Base-by-base conservation (phyloP, 768 basidiomycete species). In the Rhodocollybia butyracea region DNA sequence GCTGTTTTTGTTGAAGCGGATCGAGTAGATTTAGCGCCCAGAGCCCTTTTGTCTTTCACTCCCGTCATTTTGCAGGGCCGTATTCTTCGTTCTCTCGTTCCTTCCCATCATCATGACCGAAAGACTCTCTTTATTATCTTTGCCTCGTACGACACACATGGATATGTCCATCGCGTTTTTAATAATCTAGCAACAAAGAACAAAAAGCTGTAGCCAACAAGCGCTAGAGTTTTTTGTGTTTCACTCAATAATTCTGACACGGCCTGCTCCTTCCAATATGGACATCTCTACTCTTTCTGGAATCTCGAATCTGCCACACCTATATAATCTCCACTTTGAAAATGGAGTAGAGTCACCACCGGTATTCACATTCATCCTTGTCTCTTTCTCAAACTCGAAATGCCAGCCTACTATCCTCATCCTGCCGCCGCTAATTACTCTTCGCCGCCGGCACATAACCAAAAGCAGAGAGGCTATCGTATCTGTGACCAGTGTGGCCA, bases 361-460 rank as follows among this genome's bases (percentile, higher is more conserved):
- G 21, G 27, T 46, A 46, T 22, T 15, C 45, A 15, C 36, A 26
- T 39, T 51, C 88, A 91, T 22, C 19, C 11, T 38, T 30, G n/a
- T 47, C 1, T 27, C 26, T 29, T 5, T 22, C 30, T 30, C 30
- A 15, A 34, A 50, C 40, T 13, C 10, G 30, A 31, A 29, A 58
- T 58, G 57, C 43, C 83, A 64, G 48, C 48, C 31, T 78, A 76
- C 71, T 86, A 86, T 76, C 60, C 81, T 38, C 83, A 82, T 54
- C 88, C 88, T 56, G 86, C 88, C 60, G 87, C 88, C 64, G 88
- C 88, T 67, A 89, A 89, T 82, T 90, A 88, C 71, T 76, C 85
- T 73, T 71, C 81, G 58, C 66, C 79, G 67, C 75, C 78, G 60
- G 55, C 76, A 63, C 77, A 78, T 61, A 46, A 74, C 55, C 71